phyloP scores from a whole-genome alignment of 163 green algal genomes.

The Smithsoniella earleae region DNA sequence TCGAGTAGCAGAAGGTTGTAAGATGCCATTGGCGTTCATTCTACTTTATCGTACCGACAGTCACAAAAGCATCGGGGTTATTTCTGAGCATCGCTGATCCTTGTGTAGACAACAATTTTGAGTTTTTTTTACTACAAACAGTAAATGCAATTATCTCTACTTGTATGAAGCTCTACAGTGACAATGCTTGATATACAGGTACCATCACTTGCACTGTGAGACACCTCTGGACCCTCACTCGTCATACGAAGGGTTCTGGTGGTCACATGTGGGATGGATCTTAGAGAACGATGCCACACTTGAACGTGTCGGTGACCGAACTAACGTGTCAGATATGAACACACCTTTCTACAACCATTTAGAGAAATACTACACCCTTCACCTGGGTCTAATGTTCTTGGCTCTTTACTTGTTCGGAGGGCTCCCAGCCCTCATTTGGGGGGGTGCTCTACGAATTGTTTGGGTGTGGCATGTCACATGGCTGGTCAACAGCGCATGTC shows the following conservation, averaged over 20 bases:
- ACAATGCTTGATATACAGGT: no score
- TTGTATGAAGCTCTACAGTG: no score
- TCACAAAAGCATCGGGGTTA: no score
- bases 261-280: slow-evolving; percentile 93
- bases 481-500: slow-evolving; percentile 91
- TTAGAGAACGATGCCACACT: slow-evolving; percentile 82
- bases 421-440: slow-evolving; percentile 65
- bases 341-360: slow-evolving; percentile 70
- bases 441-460: slow-evolving; percentile 71
- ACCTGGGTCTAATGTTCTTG: slow-evolving; percentile 42
- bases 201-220: slow-evolving; percentile 95
- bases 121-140: no score
- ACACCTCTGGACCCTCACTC: slow-evolving; percentile 95
- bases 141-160: no score
- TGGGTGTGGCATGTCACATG: slow-evolving; percentile 99
- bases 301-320: slow-evolving; percentile 62
- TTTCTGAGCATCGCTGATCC: no score
- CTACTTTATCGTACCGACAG: no score
- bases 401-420: slow-evolving; percentile 55
- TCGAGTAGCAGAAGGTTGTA: no score
- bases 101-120: no score
- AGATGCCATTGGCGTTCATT: no score
- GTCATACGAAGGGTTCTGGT: slow-evolving; percentile 97
- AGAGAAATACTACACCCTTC: slow-evolving; percentile 40
- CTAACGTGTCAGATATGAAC: slow-evolving; percentile 77